Percentiles rank a stretch among this genome's conserved stretches.
Conservation (phyloP, 2,329 filamentous ascomycete species). For the Tolypocladium album region DNA sequence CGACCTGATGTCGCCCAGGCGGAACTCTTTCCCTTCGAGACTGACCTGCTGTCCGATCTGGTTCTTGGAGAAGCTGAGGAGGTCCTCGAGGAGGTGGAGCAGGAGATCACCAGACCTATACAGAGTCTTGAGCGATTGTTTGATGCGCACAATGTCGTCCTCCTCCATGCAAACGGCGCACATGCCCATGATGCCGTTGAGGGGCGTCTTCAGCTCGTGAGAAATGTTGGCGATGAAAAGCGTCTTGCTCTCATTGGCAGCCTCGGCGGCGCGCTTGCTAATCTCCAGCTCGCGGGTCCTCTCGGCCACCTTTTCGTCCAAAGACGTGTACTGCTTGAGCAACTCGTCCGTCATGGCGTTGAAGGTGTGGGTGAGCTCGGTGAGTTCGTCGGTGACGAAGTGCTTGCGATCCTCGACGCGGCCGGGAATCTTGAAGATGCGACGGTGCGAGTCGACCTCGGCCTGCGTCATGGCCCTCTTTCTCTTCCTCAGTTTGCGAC, state of each 20-base stretch:
- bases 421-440: conserved; percentile 71
- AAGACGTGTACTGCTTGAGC: conserved; percentile 70
- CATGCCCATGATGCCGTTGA: conserved; percentile 95
- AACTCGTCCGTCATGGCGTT: conserved; percentile 93
- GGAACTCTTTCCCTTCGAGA: conserved; percentile 77
- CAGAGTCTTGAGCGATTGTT: conserved; percentile 74
- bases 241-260: conserved; percentile 95
- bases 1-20: conserved; percentile 69
- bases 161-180: conserved; percentile 89
- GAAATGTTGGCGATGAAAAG: conserved; percentile 94
- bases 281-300: conserved; percentile 76
- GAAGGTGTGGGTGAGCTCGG: conserved; percentile 74
- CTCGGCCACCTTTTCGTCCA: conserved; percentile 77
- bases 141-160: conserved; percentile 65
- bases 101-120: conserved; percentile 65
- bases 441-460: conserved; percentile 27
- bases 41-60: conserved; percentile 78
- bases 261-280: conserved; percentile 84
- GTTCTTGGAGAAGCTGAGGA: conserved; percentile 90
- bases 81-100: conserved; percentile 76
- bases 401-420: conserved; percentile 70
- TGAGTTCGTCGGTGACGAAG: conserved; percentile 71
- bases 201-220: conserved; percentile 78
- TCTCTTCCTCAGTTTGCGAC: conserved; percentile 23
- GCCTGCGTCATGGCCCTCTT: conserved; percentile 13